Evolutionary conservation across 1,284 basidiomycete species (phyloP), one percentile per base, ranked within the genome.

Genomic region (Cryptococcus jaspeensis): DNA sequence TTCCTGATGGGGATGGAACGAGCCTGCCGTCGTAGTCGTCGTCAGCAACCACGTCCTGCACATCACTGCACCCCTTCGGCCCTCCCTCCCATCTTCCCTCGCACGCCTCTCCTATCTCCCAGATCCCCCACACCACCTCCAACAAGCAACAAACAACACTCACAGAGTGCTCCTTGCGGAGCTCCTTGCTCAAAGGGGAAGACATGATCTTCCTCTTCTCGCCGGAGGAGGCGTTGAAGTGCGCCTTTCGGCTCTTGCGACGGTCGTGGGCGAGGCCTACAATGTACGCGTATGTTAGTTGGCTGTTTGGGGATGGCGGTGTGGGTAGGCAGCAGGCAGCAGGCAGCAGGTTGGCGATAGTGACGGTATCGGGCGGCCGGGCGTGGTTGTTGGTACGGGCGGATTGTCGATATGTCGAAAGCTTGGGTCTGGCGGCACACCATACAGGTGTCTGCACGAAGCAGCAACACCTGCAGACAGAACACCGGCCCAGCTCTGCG

Each of bases 141-240:
- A 22, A 32, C 7, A n/a, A n/a, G n/a, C n/a, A n/a, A n/a, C n/a
- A n/a, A 15, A 41, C 45, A 22, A 22, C 20, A 84, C 90, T 73
- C 78, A 96, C 93, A 79, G 87, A 89, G 85, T 99, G 84, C 83
- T 97, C 90, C 76, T 79, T 81, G 67, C 93, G 88, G 72, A 99
- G 88, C 76, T 97, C 95, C 84, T 97, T 98, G 69, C 90, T 89
- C 64, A 99, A 86, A 57, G 92, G 84, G 62, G 94, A 92, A 70
- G 91, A 93, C 93, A 99, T 96, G 74, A 98, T 93, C 84, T 92
- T 95, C 80, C 95, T 87, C 79, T 94, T 91, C 72, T 92, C 82
- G 55, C 89, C 91, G 53, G 93, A 96, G 60, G 94, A 89, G 53
- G 93, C 93, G 60, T 83, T 82, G 80, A 96, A 96, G 85, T 97